Evolutionary conservation across 1,284 basidiomycete genomes (phyloP), one percentile per base, ranked within the genome.

Genomic region (Fomitopsis betulina): DNA sequence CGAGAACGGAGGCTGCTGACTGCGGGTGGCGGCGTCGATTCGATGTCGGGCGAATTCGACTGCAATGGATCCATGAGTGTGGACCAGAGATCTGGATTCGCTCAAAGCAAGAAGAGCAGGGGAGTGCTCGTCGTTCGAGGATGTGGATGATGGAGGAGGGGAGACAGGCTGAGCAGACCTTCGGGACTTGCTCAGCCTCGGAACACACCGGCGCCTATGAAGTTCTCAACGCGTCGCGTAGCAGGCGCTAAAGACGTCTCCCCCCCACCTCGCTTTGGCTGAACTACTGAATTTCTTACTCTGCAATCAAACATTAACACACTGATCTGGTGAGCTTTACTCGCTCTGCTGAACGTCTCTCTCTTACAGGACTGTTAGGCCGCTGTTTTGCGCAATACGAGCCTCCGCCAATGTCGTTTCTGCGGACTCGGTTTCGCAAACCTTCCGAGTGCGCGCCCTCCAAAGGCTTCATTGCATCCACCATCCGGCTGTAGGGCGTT

Each of bases 1-100:
- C 75, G 81, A 21, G 84, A 87, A 54, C 81, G 81, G 27, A 91
- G 76, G 59, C 77, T 87, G 69, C 80, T 84, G 56, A 91, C 87
- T 5, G 86, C 83, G 39, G 80, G 81, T 6, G 78, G 75, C 30
- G 84, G 76, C 7, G 72, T 73, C 15, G 80, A 77, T 67, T 87
- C 82, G 60, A 71, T 66, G 58, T 66, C 66, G 42, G 63, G 60
- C 35, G 58, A 58, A 21, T 21, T 47, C 25, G n/a, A 54, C 19
- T 37, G 55, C 50, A 58, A 63, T 53, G 56, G 33, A 27, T 58
- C 57, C 58, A 65, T 62, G 37, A 54, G 52, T 51, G 49, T 51
- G 39, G 39, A 57, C 49, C 47, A 51, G 56, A 19, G 53, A 47
- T 40, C 5, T 21, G 30, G 35, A 23, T 17, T 32, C 30, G n/a